phyloP scores from a whole-genome alignment of 495 filamentous ascomycete genomes.

The Pseudoneurospora amorphoporcata region DNA sequence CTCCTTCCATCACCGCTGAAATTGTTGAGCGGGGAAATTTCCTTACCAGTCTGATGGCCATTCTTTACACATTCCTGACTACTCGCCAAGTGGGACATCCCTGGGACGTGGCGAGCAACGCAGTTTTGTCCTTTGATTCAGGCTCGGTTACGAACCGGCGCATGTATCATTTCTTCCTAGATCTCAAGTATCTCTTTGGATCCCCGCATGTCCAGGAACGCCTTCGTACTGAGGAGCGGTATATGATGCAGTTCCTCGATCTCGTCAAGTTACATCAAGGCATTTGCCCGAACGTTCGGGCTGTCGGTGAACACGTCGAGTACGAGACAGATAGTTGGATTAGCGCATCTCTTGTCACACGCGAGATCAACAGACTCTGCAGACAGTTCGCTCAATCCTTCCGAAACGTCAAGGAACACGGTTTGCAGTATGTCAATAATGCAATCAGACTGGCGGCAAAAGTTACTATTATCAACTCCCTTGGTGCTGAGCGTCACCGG shows the following conservation, averaged over 20 bases:
- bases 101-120: constrained; percentile 69
- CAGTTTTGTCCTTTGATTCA: constrained; percentile 81
- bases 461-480: constrained; percentile 69
- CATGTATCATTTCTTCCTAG: constrained; percentile 94
- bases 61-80: constrained; percentile 93
- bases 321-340: constrained; percentile 99
- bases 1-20: constrained; percentile 89
- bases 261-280: constrained; percentile 92
- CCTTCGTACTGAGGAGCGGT: constrained; percentile 71
- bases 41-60: constrained; percentile 85
- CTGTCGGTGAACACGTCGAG: constrained; percentile 90
- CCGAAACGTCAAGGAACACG: constrained; percentile 50
- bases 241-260: constrained; percentile 89
- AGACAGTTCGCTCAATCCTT: constrained; percentile 83
- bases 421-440: constrained; percentile 49
- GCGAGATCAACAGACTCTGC: constrained; percentile 87
- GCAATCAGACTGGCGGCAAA: constrained; percentile 72
- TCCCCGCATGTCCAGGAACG: constrained; percentile 78
- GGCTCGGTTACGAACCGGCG: constrained; percentile 88
- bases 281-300: constrained; percentile 87
- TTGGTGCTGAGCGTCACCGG: constrained; percentile 77
- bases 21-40: constrained; percentile 95
- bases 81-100: constrained; percentile 92
- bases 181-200: constrained; percentile 79
- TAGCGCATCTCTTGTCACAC: constrained; percentile 82